These are phyloP conservation scores for Brassica carinata DNA, from an alignment of 345 rosid species.

Conservation along the genomic window DNA sequence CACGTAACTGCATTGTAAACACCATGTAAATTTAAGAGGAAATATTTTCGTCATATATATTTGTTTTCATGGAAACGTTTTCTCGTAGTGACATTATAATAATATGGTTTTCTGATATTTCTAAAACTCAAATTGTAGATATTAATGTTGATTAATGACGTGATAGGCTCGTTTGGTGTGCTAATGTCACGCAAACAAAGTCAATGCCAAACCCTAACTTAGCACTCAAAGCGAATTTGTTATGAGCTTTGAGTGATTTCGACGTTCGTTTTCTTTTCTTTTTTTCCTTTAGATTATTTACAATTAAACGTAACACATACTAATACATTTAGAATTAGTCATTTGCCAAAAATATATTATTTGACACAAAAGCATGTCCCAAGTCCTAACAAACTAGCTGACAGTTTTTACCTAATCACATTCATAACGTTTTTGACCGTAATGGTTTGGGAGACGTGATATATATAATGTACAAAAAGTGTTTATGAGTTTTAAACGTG, in stretches of 20 bases:
- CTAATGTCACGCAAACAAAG: conserved; percentile 32
- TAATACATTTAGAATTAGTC: no score
- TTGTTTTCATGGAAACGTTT: no score
- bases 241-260: conserved; percentile 41
- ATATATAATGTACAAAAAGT: neutral
- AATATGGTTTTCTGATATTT: neutral
- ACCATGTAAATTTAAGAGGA: no score
- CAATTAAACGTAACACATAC: no score
- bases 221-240: conserved; percentile 39
- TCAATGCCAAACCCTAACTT: conserved; percentile 40
- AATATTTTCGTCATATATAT: no score
- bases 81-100: no score
- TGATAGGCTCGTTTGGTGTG: conserved; percentile 33
- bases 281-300: neutral
- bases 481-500: conserved; percentile 12
- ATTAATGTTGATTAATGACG: neutral
- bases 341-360: no score
- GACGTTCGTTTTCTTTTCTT: conserved; percentile 24
- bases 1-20: no score
- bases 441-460: conserved; percentile 17
- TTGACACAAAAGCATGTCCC: no score
- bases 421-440: conserved; percentile 21
- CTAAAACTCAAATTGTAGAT: neutral
- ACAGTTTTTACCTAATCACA: conserved; percentile 1
- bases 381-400: conserved; percentile 17